Percentiles rank a stretch among this genome's conserved stretches.
Evolutionary conservation across 2,329 filamentous ascomycete genomes (phyloP).

Genomic region (Pochonia chlamydosporia): DNA sequence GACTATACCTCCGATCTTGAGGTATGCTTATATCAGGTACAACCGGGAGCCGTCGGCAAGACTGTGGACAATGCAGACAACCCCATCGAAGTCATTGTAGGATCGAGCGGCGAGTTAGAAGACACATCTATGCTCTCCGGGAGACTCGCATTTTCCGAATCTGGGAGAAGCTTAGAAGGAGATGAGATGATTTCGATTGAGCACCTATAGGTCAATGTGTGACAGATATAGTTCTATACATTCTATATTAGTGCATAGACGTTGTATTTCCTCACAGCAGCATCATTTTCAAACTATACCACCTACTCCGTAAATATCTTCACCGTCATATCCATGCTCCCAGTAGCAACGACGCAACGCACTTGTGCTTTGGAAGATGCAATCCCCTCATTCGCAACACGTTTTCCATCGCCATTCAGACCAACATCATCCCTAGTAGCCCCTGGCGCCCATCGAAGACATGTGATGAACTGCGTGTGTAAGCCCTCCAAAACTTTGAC

Average conservation of each 20-base stretch:
- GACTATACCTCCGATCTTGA: conserved; percentile 42
- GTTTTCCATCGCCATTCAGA: too few relatives aligned
- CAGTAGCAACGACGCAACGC: conserved; percentile 1
- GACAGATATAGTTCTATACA: too few relatives aligned
- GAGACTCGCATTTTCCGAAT: too few relatives aligned
- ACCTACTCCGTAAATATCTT: background rate
- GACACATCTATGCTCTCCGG: too few relatives aligned
- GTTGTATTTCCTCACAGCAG: too few relatives aligned
- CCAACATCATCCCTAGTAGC: too few relatives aligned
- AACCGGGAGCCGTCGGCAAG: conserved; percentile 32
- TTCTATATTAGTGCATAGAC: too few relatives aligned
- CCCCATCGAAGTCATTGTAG: background rate
- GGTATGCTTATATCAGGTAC: conserved; percentile 38
- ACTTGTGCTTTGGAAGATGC: background rate
- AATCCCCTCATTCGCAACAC: background rate
- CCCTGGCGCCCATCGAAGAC: conserved; percentile 76
- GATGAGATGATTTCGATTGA: too few relatives aligned
- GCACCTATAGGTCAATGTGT: too few relatives aligned
- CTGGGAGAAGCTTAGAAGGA: too few relatives aligned
- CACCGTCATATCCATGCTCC: conserved; percentile 2
- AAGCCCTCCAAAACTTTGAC: conserved; percentile 74
- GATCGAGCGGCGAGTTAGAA: too few relatives aligned
- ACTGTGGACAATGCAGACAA: conserved; percentile 39
- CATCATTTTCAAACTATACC: background rate
- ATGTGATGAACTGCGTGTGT: conserved; percentile 80